These are phyloP conservation scores for Patellifolia procumbens DNA, from an alignment of 179 eudicot genomes.

Conservation along the genomic window DNA sequence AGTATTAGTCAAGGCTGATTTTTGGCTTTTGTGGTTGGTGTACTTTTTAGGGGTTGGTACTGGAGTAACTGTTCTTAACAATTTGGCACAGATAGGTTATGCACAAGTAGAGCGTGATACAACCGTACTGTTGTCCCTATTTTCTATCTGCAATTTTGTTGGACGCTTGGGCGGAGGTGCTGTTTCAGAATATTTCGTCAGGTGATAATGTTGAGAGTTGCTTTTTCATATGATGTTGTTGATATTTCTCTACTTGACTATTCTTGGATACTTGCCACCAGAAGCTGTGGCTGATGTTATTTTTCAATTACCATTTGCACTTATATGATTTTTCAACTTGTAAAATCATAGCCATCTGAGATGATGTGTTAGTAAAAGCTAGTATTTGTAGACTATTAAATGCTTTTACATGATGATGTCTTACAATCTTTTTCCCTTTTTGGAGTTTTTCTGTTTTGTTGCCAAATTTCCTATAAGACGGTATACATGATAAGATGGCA, in stretches of 20 bases:
- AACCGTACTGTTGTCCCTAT: constrained; percentile 60
- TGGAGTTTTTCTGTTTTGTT: neutral
- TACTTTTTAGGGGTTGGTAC: constrained; percentile 87
- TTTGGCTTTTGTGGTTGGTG: constrained; percentile 86
- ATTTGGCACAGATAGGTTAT: constrained; percentile 80
- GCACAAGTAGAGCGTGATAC: constrained; percentile 59
- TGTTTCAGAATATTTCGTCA: constrained; percentile 68
- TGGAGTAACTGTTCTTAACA: constrained; percentile 82
- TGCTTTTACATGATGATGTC: neutral
- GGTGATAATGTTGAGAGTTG: constrained; percentile 28
- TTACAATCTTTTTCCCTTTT: neutral
- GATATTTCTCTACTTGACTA: neutral
- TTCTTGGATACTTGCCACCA: too few species aligned
- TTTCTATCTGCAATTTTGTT: constrained; percentile 75
- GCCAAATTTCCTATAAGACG: neutral
- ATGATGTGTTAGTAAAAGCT: neutral
- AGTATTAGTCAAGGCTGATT: constrained; percentile 83
- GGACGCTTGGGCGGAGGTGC: constrained; percentile 90
- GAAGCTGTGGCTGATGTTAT: neutral
- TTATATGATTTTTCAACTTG: neutral
- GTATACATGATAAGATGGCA: neutral
- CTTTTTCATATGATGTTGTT: neutral
- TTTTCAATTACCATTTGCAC: neutral
- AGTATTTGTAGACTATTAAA: neutral
- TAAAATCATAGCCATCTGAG: neutral